Percentiles rank a stretch among this genome's conserved stretches.
Evolutionary conservation across 2,329 filamentous ascomycete genomes (phyloP).

Genomic region (Diaporthe helianthi): DNA sequence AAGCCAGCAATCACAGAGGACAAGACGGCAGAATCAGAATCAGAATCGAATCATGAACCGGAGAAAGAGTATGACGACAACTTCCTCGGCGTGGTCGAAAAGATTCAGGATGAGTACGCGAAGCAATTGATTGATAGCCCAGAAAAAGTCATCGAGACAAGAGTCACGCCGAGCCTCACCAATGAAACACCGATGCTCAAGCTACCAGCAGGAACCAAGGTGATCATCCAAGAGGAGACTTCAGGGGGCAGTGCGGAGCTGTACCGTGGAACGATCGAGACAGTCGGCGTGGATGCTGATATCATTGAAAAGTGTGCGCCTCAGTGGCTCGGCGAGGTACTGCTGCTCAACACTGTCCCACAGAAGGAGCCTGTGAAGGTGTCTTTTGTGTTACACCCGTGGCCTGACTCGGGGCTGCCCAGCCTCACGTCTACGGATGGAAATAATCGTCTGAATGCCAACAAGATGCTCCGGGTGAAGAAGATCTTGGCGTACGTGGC

Average conservation of each 20-base stretch:
- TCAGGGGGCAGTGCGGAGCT: slow-evolving; percentile 79
- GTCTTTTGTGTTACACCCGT: slow-evolving; percentile 90
- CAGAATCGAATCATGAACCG: slow-evolving; percentile 61
- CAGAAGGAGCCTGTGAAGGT: slow-evolving; percentile 94
- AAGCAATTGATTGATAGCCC: slow-evolving; percentile 66
- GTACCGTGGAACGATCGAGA: slow-evolving; percentile 86
- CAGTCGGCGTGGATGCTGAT: slow-evolving; percentile 78
- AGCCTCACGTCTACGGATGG: slow-evolving; percentile 77
- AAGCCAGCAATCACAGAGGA: slow-evolving; percentile 80
- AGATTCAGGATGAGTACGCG: slow-evolving; percentile 76
- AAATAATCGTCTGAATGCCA: slow-evolving; percentile 92
- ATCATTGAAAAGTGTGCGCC: slow-evolving; percentile 85
- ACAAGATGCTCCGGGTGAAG: slow-evolving; percentile 92
- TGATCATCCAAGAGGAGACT: slow-evolving; percentile 75
- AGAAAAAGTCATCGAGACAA: slow-evolving; percentile 63
- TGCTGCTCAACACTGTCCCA: slow-evolving; percentile 82
- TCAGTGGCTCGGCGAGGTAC: slow-evolving; percentile 89
- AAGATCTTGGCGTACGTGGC: slow-evolving; percentile 94
- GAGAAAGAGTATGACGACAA: slow-evolving; percentile 79
- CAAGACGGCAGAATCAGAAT: slow-evolving; percentile 73
- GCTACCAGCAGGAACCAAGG: slow-evolving; percentile 69
- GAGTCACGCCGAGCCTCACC: slow-evolving; percentile 72
- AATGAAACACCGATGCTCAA: slow-evolving; percentile 80
- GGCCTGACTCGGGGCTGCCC: slow-evolving; percentile 72
- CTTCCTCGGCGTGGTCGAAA: slow-evolving; percentile 75